These are phyloP conservation scores for Globisporangium spiculum DNA, from an alignment of 352 stramenopile species.

Conservation along the genomic window DNA sequence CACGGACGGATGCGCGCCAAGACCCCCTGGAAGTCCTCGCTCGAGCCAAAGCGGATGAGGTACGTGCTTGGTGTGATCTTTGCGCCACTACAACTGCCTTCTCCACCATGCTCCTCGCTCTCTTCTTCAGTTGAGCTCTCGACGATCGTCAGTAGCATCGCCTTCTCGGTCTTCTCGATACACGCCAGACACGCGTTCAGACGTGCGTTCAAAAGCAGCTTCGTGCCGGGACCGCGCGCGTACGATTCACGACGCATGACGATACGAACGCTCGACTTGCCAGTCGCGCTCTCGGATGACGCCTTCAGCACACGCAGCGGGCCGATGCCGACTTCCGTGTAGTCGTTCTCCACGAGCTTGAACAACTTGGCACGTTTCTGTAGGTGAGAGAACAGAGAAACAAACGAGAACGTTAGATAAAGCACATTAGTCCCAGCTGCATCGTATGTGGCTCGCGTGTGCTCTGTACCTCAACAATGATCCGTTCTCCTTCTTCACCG, in stretches of 20 bases:
- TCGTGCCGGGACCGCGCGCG: conserved; percentile 61
- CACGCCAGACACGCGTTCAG: conserved; percentile 60
- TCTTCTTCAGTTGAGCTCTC: conserved; percentile 30
- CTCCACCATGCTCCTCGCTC: conserved; percentile 5
- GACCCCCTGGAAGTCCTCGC: conserved; percentile 57
- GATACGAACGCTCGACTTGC: conserved; percentile 50
- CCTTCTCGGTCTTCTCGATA: conserved; percentile 76
- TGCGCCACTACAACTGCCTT: not conserved
- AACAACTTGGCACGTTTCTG: conserved; percentile 82
- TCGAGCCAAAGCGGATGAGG: conserved; percentile 58
- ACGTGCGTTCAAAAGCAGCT: conserved; percentile 71
- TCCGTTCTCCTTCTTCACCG: conserved; percentile 66
- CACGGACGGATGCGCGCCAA: conserved; percentile 42
- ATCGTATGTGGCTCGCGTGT: not conserved
- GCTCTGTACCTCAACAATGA: conserved; percentile 59
- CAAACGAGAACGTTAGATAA: not conserved
- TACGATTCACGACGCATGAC: conserved; percentile 85
- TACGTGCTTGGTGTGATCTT: conserved; percentile 71
- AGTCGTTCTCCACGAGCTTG: conserved; percentile 74
- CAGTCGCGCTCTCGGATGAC: conserved; percentile 33
- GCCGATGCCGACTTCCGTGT: conserved; percentile 72
- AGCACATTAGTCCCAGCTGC: not conserved
- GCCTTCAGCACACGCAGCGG: conserved; percentile 65
- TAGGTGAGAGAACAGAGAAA: conserved; percentile 1
- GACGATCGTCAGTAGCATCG: conserved; percentile 63